A percentile compares a stretch with the other conserved stretches of the same genome.
Evolutionary conservation across 2,329 filamentous ascomycete species (phyloP).

Genomic region (Ceratocystis papillata): DNA sequence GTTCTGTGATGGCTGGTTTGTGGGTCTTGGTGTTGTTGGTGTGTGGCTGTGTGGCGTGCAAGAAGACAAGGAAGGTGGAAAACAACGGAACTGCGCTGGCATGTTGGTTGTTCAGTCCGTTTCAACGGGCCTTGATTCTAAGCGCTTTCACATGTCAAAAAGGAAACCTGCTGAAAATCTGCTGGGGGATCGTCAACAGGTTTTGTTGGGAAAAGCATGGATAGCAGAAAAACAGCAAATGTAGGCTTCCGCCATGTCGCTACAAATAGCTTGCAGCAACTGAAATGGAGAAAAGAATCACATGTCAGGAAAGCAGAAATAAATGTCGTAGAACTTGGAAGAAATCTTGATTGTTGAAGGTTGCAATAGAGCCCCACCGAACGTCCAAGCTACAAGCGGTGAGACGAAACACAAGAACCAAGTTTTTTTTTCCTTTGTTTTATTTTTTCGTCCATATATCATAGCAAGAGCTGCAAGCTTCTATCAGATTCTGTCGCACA

Average conservation of each 20-base stretch:
- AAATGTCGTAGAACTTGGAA: too few relatives aligned
- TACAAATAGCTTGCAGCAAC: neutral
- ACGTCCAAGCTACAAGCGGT: slow-evolving; percentile 3
- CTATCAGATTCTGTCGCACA: neutral
- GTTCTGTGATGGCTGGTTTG: too few relatives aligned
- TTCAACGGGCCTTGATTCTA: neutral
- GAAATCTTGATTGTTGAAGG: neutral
- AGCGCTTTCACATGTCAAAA: slow-evolving; percentile 1
- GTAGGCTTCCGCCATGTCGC: too few relatives aligned
- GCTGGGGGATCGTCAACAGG: slow-evolving; percentile 8
- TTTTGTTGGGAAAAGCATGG: slow-evolving; percentile 9
- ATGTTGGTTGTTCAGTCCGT: neutral
- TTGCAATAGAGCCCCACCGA: neutral
- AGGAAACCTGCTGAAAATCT: neutral
- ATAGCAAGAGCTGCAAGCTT: neutral
- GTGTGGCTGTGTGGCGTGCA: too few relatives aligned
- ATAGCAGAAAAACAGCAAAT: neutral
- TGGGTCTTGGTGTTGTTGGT: too few relatives aligned
- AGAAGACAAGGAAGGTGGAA: neutral
- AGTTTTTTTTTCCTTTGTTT: neutral
- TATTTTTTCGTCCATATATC: too few relatives aligned
- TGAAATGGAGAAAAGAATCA: slow-evolving; percentile 7
- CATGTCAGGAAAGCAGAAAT: neutral
- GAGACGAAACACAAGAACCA: neutral
- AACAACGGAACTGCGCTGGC: neutral